Evolutionary conservation across 768 basidiomycete species (phyloP).

Genomic region (Gymnopilus dilepis): DNA sequence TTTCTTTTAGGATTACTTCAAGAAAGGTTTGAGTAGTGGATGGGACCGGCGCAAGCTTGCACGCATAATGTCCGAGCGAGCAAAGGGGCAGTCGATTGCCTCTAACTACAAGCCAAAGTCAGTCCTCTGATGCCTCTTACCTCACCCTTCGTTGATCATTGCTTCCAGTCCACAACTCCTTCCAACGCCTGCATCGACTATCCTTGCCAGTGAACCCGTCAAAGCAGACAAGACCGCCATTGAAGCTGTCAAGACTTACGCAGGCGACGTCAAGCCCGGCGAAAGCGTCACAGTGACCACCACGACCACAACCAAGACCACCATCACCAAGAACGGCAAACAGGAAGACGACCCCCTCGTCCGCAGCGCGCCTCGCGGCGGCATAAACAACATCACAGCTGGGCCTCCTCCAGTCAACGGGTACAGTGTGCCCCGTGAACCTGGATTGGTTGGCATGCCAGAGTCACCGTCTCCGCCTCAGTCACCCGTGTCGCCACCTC

Average conservation of each 20-base stretch:
- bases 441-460: constrained; percentile 19
- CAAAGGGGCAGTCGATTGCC: constrained; percentile 36
- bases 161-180: constrained; percentile 22
- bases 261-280: constrained; percentile 21
- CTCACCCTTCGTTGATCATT: background rate
- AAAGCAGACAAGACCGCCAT: constrained; percentile 24
- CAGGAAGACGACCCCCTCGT: constrained; percentile 7
- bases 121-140: background rate
- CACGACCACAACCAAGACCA: constrained; percentile 30
- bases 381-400: constrained; percentile 18
- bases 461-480: constrained; percentile 4
- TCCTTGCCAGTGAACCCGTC: constrained; percentile 21
- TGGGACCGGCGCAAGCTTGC: constrained; percentile 39
- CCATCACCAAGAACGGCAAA: constrained; percentile 24
- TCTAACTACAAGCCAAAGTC: constrained; percentile 34
- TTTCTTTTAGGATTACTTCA: constrained; percentile 33
- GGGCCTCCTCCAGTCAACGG: constrained; percentile 15
- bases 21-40: constrained; percentile 22
- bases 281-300: constrained; percentile 31
- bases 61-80: constrained; percentile 31
- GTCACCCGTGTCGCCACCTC: constrained; percentile 8
- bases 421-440: constrained; percentile 13
- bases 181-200: constrained; percentile 12
- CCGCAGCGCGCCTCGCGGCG: background rate
- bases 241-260: constrained; percentile 26